These are phyloP conservation scores for Rhodosporidiobolus sp. DNA, from an alignment of 768 basidiomycete species.

Conservation along the genomic window DNA sequence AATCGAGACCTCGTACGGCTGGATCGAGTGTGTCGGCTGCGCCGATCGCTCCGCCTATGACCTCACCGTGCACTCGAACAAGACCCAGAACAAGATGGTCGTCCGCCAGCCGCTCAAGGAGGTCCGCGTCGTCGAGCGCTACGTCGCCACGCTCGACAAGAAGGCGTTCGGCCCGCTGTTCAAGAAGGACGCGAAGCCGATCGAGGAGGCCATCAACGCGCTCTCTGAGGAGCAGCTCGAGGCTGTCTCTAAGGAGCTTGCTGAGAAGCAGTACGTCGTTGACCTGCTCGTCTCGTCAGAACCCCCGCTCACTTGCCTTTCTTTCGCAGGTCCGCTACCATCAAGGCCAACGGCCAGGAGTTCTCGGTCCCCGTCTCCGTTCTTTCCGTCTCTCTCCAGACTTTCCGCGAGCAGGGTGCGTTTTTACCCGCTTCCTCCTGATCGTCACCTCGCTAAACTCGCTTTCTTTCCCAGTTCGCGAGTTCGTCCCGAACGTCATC, in stretches of 20 bases:
- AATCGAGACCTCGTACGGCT: slow-evolving; percentile 84
- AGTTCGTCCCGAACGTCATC: slow-evolving; percentile 95
- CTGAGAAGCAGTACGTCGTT: slow-evolving; percentile 61
- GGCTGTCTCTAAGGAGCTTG: slow-evolving; percentile 67
- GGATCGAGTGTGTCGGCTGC: slow-evolving; percentile 99
- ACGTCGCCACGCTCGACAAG: slow-evolving; percentile 77
- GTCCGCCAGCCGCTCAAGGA: slow-evolving; percentile 83
- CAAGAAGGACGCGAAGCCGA: slow-evolving; percentile 69
- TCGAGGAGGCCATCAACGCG: slow-evolving; percentile 64
- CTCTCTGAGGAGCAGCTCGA: slow-evolving; percentile 66
- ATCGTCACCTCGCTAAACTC: slow-evolving; percentile 8
- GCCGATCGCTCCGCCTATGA: slow-evolving; percentile 98
- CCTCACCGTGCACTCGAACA: slow-evolving; percentile 77
- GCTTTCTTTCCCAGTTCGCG: slow-evolving; percentile 63
- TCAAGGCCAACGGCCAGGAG: slow-evolving; percentile 63
- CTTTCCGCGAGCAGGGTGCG: slow-evolving; percentile 76
- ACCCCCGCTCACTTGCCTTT: background rate
- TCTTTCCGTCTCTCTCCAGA: slow-evolving; percentile 74
- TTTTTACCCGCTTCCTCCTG: background rate
- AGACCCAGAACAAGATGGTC: slow-evolving; percentile 77
- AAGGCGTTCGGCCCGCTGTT: slow-evolving; percentile 84
- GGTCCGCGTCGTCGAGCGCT: slow-evolving; percentile 75
- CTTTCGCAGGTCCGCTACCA: slow-evolving; percentile 56
- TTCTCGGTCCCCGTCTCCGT: slow-evolving; percentile 70
- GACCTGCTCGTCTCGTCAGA: background rate